These are phyloP conservation scores for Cystofilobasidium bisporidii DNA, from an alignment of 768 basidiomycete species.

Conservation along the genomic window DNA sequence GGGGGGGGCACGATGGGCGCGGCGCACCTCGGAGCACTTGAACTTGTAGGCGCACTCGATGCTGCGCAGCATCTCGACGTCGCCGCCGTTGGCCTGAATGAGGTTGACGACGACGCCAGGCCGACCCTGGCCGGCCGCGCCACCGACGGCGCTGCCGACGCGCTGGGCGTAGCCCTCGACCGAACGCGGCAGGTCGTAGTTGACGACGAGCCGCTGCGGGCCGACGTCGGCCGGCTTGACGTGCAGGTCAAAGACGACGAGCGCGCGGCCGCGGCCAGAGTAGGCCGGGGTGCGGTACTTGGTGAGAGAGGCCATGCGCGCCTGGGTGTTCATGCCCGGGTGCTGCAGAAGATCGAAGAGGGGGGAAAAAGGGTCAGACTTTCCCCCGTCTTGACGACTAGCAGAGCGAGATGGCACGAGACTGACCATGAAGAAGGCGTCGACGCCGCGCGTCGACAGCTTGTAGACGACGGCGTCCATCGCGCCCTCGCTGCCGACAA, in stretches of 20 bases:
- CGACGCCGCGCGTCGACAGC: slow-evolving; percentile 70
- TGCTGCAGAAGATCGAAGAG: slow-evolving; percentile 49
- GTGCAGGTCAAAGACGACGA: slow-evolving; percentile 88
- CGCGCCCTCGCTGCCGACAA: slow-evolving; percentile 77
- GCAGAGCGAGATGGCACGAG: no score
- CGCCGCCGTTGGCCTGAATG: slow-evolving; percentile 92
- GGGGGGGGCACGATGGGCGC: no score
- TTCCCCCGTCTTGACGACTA: no score
- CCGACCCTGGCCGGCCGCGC: slow-evolving; percentile 61
- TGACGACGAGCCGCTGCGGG: slow-evolving; percentile 86
- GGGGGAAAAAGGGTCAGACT: slow-evolving; percentile 31
- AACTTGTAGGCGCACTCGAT: slow-evolving; percentile 90
- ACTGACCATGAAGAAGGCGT: slow-evolving; percentile 80
- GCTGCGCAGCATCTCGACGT: slow-evolving; percentile 94
- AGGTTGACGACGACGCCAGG: slow-evolving; percentile 92
- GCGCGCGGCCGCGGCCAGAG: slow-evolving; percentile 47
- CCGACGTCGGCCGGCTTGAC: slow-evolving; percentile 81
- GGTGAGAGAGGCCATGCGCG: slow-evolving; percentile 69
- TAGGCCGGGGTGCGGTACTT: slow-evolving; percentile 49
- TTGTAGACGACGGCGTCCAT: slow-evolving; percentile 86
- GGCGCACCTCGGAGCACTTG: slow-evolving; percentile 33
- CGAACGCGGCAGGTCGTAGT: slow-evolving; percentile 59
- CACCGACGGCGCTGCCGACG: slow-evolving; percentile 75
- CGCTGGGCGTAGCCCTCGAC: slow-evolving; percentile 97
- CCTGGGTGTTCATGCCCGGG: slow-evolving; percentile 79